Evolutionary conservation across 2,329 filamentous ascomycete species (phyloP).

Genomic region (Phialophora macrospora): DNA sequence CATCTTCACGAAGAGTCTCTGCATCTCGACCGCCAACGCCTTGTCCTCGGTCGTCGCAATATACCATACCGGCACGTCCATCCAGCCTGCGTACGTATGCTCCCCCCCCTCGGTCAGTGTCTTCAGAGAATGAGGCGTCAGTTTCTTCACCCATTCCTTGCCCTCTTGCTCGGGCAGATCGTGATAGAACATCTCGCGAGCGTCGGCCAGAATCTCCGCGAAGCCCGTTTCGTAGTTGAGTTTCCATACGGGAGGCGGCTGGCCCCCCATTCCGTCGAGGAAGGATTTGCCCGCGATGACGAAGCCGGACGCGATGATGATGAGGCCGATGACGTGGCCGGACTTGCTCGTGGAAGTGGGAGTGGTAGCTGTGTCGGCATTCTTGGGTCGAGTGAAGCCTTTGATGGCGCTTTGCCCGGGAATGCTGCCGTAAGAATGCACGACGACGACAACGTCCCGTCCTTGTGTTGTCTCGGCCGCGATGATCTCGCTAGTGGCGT

Average conservation of each 20-base stretch:
- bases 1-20: conserved; percentile 47
- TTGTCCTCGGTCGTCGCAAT: conserved; percentile 52
- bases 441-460: conserved; percentile 54
- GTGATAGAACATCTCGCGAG: conserved; percentile 56
- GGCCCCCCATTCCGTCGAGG: conserved; percentile 50
- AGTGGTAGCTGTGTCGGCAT: conserved; percentile 18
- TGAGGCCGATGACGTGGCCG: conserved; percentile 53
- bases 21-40: conserved; percentile 48
- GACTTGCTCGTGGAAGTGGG: conserved; percentile 9
- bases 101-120: conserved; percentile 55
- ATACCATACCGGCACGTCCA: conserved; percentile 56
- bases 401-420: conserved; percentile 55
- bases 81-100: conserved; percentile 54
- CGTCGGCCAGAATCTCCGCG: conserved; percentile 47
- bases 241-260: conserved; percentile 52
- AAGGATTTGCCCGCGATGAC: conserved; percentile 48
- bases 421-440: conserved; percentile 58
- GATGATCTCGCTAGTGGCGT: conserved; percentile 48
- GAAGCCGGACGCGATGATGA: conserved; percentile 55
- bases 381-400: conserved; percentile 45
- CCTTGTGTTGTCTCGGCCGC: conserved; percentile 45
- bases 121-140: conserved; percentile 51
- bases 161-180: conserved; percentile 55
- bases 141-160: conserved; percentile 50
- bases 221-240: conserved; percentile 50